Evolutionary conservation across 768 basidiomycete species (phyloP).

Genomic region (Xanthoconium stramineum): DNA sequence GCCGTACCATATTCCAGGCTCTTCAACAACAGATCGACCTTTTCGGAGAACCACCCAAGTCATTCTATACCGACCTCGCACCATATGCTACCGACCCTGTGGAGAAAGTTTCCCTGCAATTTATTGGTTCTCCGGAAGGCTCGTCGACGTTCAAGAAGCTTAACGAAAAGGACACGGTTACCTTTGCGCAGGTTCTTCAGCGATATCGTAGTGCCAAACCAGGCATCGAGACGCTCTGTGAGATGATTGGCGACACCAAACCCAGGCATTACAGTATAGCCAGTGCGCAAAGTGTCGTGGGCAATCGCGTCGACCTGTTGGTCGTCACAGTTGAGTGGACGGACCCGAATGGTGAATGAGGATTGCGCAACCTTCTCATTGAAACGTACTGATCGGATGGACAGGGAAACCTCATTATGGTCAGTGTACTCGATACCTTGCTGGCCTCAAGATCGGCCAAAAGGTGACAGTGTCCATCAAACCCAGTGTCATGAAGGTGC

Average conservation of each 20-base stretch:
- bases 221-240: slow-evolving; percentile 80
- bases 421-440: slow-evolving; percentile 95
- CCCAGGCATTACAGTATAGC: slow-evolving; percentile 99
- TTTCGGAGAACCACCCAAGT: slow-evolving; percentile 93
- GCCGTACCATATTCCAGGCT: slow-evolving; percentile 91
- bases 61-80: slow-evolving; percentile 89
- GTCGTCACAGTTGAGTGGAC: slow-evolving; percentile 97
- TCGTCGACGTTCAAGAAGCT: slow-evolving; percentile 91
- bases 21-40: slow-evolving; percentile 96
- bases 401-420: slow-evolving; percentile 78
- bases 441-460: slow-evolving; percentile 76
- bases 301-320: slow-evolving; percentile 89
- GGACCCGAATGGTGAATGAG: slow-evolving; percentile 67
- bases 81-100: slow-evolving; percentile 64
- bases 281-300: slow-evolving; percentile 91
- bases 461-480: slow-evolving; percentile 97
- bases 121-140: slow-evolving; percentile 93
- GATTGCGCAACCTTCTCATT: background rate
- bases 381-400: slow-evolving; percentile 4
- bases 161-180: slow-evolving; percentile 91
- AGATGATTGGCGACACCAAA: slow-evolving; percentile 91
- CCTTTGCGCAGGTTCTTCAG: slow-evolving; percentile 83
- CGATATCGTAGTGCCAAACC: slow-evolving; percentile 78
- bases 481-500: slow-evolving; percentile 98
- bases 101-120: slow-evolving; percentile 79